Conservation (phyloP, 1,139 yeast species). For the Candida tropicalis region DNA sequence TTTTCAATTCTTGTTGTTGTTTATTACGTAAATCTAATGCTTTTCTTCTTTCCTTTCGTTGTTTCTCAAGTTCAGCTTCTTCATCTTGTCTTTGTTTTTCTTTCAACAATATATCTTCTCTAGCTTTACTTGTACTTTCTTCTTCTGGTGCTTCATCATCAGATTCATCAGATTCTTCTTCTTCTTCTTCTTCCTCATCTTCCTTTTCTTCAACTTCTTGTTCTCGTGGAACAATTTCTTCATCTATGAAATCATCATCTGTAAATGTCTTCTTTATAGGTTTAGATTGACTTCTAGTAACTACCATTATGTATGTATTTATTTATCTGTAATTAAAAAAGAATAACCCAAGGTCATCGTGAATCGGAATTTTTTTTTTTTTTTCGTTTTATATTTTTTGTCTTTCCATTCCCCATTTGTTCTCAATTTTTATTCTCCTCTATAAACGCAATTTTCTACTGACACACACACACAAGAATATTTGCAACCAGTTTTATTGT, state of each 20-base stretch:
- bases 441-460: neutral
- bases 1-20: constrained; percentile 46
- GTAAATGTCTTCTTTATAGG: constrained; percentile 27
- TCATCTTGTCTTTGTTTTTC: constrained; percentile 37
- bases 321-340: neutral
- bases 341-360: neutral
- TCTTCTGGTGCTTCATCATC: constrained; percentile 56
- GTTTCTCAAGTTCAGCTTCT: constrained; percentile 35
- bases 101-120: constrained; percentile 33
- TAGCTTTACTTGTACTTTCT: constrained; percentile 37
- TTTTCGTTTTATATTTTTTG: neutral
- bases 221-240: constrained; percentile 5
- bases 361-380: constrained; percentile 4
- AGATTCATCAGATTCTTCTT: constrained; percentile 19
- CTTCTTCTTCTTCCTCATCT: constrained; percentile 16
- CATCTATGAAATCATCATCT: constrained; percentile 24
- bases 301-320: constrained; percentile 22
- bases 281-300: constrained; percentile 26
- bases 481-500: constrained; percentile 7
- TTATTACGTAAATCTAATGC: constrained; percentile 48
- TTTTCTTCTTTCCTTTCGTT: constrained; percentile 53
- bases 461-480: neutral
- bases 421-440: neutral
- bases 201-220: constrained; percentile 11
- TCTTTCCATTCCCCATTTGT: constrained; percentile 1